phyloP scores from a whole-genome alignment of 2,329 filamentous ascomycete species.

The Colletotrichum destructivum region DNA sequence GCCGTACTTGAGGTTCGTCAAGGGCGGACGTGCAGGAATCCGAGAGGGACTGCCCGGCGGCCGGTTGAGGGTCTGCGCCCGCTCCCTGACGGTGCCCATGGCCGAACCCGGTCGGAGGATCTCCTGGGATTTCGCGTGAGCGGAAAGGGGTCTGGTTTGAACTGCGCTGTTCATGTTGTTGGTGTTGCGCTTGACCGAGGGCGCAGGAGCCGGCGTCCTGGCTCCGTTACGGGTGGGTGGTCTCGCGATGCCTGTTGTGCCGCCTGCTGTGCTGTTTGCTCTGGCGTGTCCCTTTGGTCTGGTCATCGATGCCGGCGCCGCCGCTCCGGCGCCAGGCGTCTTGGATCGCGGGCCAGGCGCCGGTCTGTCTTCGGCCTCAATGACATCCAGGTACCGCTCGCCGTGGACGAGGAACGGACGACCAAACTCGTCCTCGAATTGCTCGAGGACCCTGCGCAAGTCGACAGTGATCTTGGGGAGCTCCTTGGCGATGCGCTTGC shows the following conservation, averaged over 20 bases:
- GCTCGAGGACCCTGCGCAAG: constrained; percentile 84
- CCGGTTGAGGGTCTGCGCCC: constrained; percentile 44
- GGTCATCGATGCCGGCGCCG: constrained; percentile 62
- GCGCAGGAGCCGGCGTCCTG: constrained; percentile 70
- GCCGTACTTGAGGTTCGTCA: constrained; percentile 78
- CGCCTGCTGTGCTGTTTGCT: constrained; percentile 53
- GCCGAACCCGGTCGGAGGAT: constrained; percentile 27
- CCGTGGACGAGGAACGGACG: constrained; percentile 94
- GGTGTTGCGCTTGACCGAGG: constrained; percentile 49
- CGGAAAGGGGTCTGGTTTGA: constrained; percentile 27
- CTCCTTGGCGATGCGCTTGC: constrained; percentile 94
- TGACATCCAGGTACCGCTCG: constrained; percentile 87
- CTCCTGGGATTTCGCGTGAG: constrained; percentile 38
- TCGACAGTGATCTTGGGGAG: constrained; percentile 91
- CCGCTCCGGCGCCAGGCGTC: constrained; percentile 74
- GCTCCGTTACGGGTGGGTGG: constrained; percentile 44
- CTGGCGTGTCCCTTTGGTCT: constrained; percentile 56
- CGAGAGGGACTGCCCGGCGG: constrained; percentile 73
- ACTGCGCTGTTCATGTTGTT: constrained; percentile 44
- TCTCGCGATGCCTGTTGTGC: constrained; percentile 16
- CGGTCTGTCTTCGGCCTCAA: constrained; percentile 77
- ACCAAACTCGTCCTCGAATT: constrained; percentile 95
- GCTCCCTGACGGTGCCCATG: constrained; percentile 43
- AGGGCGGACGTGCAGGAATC: constrained; percentile 78
- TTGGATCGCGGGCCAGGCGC: constrained; percentile 74